Percentiles rank a stretch among this genome's conserved stretches.
Conservation (phyloP, 345 rosid genomes). For the Arabis alpina region DNA sequence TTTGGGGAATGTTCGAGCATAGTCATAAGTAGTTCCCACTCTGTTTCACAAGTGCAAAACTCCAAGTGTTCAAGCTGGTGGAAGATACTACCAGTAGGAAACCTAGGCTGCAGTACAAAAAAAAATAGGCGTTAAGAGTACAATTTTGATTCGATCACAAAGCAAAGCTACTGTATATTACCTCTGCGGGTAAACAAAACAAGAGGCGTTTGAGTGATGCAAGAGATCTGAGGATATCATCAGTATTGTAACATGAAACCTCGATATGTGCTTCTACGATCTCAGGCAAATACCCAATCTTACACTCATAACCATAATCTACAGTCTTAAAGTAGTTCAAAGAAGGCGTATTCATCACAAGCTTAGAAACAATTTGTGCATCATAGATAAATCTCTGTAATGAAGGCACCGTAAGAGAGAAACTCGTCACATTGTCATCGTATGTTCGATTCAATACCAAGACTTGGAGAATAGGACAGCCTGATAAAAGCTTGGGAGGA, state of each 20-base stretch:
- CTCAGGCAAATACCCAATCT: no score
- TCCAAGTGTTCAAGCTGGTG: constrained; percentile 21
- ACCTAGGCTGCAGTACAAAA: not conserved
- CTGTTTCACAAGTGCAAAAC: constrained; percentile 10
- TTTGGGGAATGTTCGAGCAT: constrained; percentile 20
- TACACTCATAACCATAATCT: no score
- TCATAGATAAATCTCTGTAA: not conserved
- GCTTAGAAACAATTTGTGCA: not conserved
- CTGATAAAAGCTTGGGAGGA: constrained; percentile 1
- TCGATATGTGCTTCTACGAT: not conserved
- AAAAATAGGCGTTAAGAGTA: no score
- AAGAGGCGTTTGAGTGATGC: constrained; percentile 21
- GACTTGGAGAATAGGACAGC: constrained; percentile 8
- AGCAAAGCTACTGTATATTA: not conserved
- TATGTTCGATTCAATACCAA: not conserved
- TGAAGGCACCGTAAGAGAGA: constrained; percentile 7
- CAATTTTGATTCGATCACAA: not conserved
- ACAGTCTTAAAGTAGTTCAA: not conserved
- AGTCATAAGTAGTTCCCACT: constrained; percentile 25
- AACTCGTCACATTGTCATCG: not conserved
- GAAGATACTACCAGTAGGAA: constrained; percentile 18
- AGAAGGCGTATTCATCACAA: constrained; percentile 6
- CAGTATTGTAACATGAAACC: not conserved
- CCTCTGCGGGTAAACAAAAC: constrained; percentile 10
- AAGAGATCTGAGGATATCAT: constrained; percentile 1